Evolutionary conservation across 805 yeast genomes (phyloP).

Genomic region (Candida railenensis): DNA sequence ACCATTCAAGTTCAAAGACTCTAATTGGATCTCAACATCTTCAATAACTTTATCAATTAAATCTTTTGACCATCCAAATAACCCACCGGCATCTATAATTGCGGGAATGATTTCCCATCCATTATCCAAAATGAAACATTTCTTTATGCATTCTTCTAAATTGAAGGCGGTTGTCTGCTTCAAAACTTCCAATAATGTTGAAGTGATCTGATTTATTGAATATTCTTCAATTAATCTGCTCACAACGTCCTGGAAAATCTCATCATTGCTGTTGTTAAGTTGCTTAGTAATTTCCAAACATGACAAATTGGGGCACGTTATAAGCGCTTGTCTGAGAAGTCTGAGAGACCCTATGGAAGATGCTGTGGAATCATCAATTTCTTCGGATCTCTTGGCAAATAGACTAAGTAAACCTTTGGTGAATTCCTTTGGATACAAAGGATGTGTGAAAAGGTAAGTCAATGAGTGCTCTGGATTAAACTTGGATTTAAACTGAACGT

Average conservation of each 20-base stretch:
- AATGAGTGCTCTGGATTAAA: slow-evolving; percentile 58
- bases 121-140: slow-evolving; percentile 37
- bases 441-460: slow-evolving; percentile 81
- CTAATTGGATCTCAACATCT: slow-evolving; percentile 48
- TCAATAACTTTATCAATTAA: slow-evolving; percentile 45
- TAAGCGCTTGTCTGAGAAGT: slow-evolving; percentile 77
- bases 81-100: slow-evolving; percentile 71
- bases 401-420: slow-evolving; percentile 57
- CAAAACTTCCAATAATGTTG: slow-evolving; percentile 37
- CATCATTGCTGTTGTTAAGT: slow-evolving; percentile 50
- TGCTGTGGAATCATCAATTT: background rate
- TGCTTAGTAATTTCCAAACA: slow-evolving; percentile 63
- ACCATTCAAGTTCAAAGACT: slow-evolving; percentile 40
- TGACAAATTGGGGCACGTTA: slow-evolving; percentile 70
- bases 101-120: slow-evolving; percentile 64
- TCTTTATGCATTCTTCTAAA: slow-evolving; percentile 37
- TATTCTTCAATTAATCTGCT: slow-evolving; percentile 66
- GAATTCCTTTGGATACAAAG: slow-evolving; percentile 68
- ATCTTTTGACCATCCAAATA: slow-evolving; percentile 61
- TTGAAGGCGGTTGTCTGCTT: slow-evolving; percentile 26
- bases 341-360: slow-evolving; percentile 46
- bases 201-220: slow-evolving; percentile 57
- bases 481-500: slow-evolving; percentile 21
- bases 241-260: slow-evolving; percentile 66
- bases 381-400: slow-evolving; percentile 18